A percentile compares a stretch with the other conserved stretches of the same genome.
Evolutionary conservation across 2,329 filamentous ascomycete genomes (phyloP).

Genomic region (Xylariales sp.): DNA sequence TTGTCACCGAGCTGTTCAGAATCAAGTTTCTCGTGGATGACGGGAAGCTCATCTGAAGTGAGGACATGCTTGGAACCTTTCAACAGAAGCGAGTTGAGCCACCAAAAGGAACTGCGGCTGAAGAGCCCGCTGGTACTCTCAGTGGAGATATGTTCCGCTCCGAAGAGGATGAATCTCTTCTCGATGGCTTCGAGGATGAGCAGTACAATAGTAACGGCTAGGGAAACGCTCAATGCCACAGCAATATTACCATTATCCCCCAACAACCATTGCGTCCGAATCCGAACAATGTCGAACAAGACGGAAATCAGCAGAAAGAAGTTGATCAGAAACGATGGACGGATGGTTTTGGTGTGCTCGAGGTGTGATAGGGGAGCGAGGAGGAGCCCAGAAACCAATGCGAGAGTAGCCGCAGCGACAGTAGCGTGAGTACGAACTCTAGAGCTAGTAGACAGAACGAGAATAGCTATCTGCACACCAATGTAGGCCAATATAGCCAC

Average conservation of each 20-base stretch:
- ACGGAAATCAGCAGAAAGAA: slow-evolving; percentile 13
- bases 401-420: slow-evolving; percentile 5
- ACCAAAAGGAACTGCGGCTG: slow-evolving; percentile 22
- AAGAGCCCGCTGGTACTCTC: slow-evolving; percentile 18
- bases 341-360: slow-evolving; percentile 8
- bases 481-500: slow-evolving; percentile 4
- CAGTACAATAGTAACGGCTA: slow-evolving; percentile 16
- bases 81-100: slow-evolving; percentile 20
- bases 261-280: slow-evolving; percentile 9
- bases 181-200: slow-evolving; percentile 18
- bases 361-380: slow-evolving; percentile 9
- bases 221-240: slow-evolving; percentile 16
- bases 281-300: slow-evolving; percentile 7
- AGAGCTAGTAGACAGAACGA: slow-evolving; percentile 1
- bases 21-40: slow-evolving; percentile 8
- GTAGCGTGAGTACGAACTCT: slow-evolving; percentile 6
- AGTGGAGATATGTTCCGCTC: slow-evolving; percentile 14
- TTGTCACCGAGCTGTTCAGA: slow-evolving; percentile 2
- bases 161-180: slow-evolving; percentile 18
- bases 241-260: slow-evolving; percentile 10
- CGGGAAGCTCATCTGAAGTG: slow-evolving; percentile 15
- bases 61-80: slow-evolving; percentile 19
- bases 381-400: slow-evolving; percentile 5
- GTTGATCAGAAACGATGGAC: slow-evolving; percentile 10
- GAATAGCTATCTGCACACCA: slow-evolving; percentile 4